A percentile compares a stretch with the other conserved stretches of the same genome.
These are phyloP conservation scores for Wickerhamiella slavikovae DNA, from an alignment of 805 yeast genomes.

Conservation along the genomic window DNA sequence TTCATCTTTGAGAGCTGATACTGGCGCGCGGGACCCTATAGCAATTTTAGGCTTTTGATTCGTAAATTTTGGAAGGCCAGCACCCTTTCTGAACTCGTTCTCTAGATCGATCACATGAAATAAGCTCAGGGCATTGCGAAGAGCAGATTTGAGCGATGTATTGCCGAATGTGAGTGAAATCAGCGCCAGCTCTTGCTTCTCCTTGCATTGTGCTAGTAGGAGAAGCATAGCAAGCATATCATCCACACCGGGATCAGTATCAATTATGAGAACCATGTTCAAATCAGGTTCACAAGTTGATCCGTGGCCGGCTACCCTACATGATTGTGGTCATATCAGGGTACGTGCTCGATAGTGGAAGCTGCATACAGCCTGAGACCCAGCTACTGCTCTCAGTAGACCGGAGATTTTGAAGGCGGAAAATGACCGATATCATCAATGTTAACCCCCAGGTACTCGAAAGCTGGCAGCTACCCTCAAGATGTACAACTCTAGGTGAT, in stretches of 20 bases:
- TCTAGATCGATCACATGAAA: constrained; percentile 19
- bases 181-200: constrained; percentile 12
- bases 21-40: constrained; percentile 16
- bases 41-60: constrained; percentile 17
- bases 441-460: constrained; percentile 82
- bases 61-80: constrained; percentile 10
- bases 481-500: constrained; percentile 6
- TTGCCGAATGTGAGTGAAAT: constrained; percentile 22
- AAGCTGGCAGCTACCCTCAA: constrained; percentile 42
- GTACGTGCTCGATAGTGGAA: too few relatives aligned
- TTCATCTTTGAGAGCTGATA: constrained; percentile 10
- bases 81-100: constrained; percentile 10
- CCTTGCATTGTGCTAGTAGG: constrained; percentile 16
- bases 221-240: constrained; percentile 21
- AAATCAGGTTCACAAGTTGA: neutral
- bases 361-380: too few relatives aligned
- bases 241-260: constrained; percentile 25
- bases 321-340: too few relatives aligned
- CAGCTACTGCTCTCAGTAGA: too few relatives aligned
- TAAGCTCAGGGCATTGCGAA: constrained; percentile 18
- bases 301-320: too few relatives aligned
- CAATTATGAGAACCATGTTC: constrained; percentile 16
- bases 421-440: constrained; percentile 64
- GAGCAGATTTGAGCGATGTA: constrained; percentile 17
- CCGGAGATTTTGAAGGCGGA: too few relatives aligned